These are phyloP conservation scores for Eucalyptus tenuipes DNA, from an alignment of 345 rosid species.

Conservation along the genomic window DNA sequence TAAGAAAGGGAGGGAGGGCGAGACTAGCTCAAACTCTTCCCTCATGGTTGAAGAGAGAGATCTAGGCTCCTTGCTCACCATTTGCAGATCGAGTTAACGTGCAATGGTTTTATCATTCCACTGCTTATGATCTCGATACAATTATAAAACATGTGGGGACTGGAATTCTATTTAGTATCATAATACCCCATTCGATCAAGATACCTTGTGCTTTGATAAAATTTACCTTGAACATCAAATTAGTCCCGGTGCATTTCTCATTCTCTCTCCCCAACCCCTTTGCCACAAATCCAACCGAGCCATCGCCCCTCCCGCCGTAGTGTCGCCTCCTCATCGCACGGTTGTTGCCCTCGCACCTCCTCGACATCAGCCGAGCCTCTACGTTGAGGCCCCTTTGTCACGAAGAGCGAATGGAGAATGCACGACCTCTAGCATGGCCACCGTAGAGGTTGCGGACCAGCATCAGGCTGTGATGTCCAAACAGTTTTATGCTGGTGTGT, in stretches of 20 bases:
- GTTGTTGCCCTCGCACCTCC: neutral
- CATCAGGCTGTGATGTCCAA: neutral
- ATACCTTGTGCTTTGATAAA: neutral
- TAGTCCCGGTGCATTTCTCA: neutral
- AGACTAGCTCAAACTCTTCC: neutral
- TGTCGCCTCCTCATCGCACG: neutral
- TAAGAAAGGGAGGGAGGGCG: neutral
- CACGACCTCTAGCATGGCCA: neutral
- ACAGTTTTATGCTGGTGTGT: neutral
- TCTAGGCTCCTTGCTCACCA: neutral
- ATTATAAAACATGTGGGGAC: neutral
- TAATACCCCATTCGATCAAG: neutral
- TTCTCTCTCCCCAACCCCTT: neutral
- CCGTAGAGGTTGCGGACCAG: neutral
- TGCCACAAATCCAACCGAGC: neutral
- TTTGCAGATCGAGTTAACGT: neutral
- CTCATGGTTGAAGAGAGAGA: neutral
- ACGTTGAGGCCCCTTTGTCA: neutral
- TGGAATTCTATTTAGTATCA: neutral
- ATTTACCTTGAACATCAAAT: neutral
- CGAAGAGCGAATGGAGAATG: neutral
- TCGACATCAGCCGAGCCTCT: neutral
- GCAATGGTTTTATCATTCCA: neutral
- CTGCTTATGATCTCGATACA: neutral
- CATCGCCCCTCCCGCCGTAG: neutral